phyloP scores from a whole-genome alignment of 805 yeast species.

The Wickerhamiella cacticola region DNA sequence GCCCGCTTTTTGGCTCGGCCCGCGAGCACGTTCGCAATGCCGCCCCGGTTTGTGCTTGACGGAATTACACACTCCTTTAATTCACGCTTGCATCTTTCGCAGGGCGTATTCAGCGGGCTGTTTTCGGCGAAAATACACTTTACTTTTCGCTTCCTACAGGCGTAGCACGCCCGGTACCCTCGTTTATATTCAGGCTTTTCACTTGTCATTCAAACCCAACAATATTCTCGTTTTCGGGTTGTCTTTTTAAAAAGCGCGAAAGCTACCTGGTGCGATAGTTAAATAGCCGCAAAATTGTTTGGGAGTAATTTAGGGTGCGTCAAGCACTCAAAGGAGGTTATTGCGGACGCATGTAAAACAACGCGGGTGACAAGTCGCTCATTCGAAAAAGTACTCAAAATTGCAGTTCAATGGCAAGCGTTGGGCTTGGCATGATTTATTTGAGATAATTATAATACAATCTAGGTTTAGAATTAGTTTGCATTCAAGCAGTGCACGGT shows the following conservation, averaged over 20 bases:
- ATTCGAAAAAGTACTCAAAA: too few species aligned
- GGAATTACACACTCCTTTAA: conserved; percentile 66
- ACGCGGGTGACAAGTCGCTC: background rate
- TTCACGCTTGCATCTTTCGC: conserved; percentile 75
- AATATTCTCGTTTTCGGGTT: too few species aligned
- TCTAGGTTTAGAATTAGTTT: too few species aligned
- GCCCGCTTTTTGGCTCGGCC: conserved; percentile 24
- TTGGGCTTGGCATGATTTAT: too few species aligned
- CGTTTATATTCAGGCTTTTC: conserved; percentile 36
- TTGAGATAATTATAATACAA: too few species aligned
- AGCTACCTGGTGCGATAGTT: too few species aligned
- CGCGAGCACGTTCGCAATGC: conserved; percentile 31
- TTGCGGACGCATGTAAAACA: background rate
- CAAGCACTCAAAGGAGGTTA: background rate
- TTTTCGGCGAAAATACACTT: conserved; percentile 77
- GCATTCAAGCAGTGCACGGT: too few species aligned
- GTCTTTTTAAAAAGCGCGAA: too few species aligned
- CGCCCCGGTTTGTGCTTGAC: conserved; percentile 43
- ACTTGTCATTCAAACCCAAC: too few species aligned
- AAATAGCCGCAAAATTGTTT: background rate
- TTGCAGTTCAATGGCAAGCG: too few species aligned
- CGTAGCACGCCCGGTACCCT: conserved; percentile 71
- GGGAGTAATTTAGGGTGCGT: background rate
- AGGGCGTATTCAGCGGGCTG: conserved; percentile 66
- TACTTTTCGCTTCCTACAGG: conserved; percentile 73